Percentiles rank a stretch among this genome's conserved stretches.
Conservation (phyloP, 495 filamentous ascomycete species). For the Hypomontagnella monticulosa region DNA sequence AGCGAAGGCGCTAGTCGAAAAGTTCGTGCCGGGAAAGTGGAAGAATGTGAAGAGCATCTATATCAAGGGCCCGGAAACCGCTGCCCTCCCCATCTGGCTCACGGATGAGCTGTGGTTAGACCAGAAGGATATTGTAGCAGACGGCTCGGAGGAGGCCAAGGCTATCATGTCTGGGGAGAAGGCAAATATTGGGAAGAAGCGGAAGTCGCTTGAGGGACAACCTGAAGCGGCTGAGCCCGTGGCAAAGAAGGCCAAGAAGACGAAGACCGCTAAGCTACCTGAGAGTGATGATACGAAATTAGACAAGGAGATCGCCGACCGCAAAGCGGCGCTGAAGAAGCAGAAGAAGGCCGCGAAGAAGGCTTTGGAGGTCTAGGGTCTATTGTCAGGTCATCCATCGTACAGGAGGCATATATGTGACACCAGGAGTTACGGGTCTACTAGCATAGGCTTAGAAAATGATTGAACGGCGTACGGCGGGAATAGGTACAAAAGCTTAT, state of each 20-base stretch:
- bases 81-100: slow-evolving; percentile 90
- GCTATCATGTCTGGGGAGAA: slow-evolving; percentile 58
- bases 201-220: slow-evolving; percentile 57
- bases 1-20: slow-evolving; percentile 72
- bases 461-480: slow-evolving; percentile 26
- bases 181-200: slow-evolving; percentile 73
- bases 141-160: slow-evolving; percentile 62
- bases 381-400: slow-evolving; percentile 3
- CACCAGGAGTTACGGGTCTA: slow-evolving; percentile 45
- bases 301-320: slow-evolving; percentile 65
- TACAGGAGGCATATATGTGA: slow-evolving; percentile 30
- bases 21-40: slow-evolving; percentile 85
- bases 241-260: slow-evolving; percentile 61
- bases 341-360: slow-evolving; percentile 68
- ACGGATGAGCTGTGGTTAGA: slow-evolving; percentile 90
- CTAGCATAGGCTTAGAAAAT: slow-evolving; percentile 38
- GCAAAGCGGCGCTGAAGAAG: slow-evolving; percentile 68
- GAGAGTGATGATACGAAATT: slow-evolving; percentile 65
- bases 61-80: slow-evolving; percentile 83
- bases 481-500: slow-evolving; percentile 22
- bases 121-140: slow-evolving; percentile 76
- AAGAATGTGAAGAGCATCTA: slow-evolving; percentile 82
- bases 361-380: slow-evolving; percentile 55
- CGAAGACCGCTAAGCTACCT: slow-evolving; percentile 56
- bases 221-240: slow-evolving; percentile 51